Base-by-base conservation (phyloP, 441 rosid genomes). In the Euphorbia celastroides region DNA sequence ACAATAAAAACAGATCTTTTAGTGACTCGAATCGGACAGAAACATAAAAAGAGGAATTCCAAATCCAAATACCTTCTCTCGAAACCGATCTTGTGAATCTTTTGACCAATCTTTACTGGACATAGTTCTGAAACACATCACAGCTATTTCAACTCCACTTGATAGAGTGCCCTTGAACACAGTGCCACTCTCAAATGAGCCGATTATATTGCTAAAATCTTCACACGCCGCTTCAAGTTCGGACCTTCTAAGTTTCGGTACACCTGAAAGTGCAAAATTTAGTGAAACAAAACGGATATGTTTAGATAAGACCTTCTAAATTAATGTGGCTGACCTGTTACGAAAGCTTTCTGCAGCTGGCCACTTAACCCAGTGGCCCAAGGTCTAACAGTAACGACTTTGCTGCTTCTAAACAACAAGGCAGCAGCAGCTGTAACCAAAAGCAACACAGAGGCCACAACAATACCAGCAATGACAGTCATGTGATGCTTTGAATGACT, bases 221-320 rank as follows among this genome's bases (percentile, higher is more conserved):
- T 93, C 99, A 64, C 99, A 91, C 25, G 97, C 99, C 54, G 88
- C 92, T 80, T 81, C 88, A 64, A 93, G 89, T 76, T 93, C 99
- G 51, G 88, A 68, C 64, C 93, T 84, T 78, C 82, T 85, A 46
- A 91, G 84, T 76, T 82, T 89, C 5, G 96, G 97, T 19, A 85
- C 92, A 71, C 89, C 96, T 91, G 93, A 65, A 77, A 70, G 52
- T 46, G n/a, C 56, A 42, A 9, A 63, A 8, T 17, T n/a, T 46
- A 55, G 56, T 28, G n/a, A n/a, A n/a, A n/a, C n/a, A n/a, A n/a
- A n/a, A n/a, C n/a, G n/a, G n/a, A n/a, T n/a, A n/a, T n/a, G n/a
- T n/a, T n/a, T n/a, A n/a, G n/a, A n/a, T n/a, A n/a, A n/a, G n/a
- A n/a, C n/a, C n/a, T n/a, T n/a, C n/a, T n/a, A n/a, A n/a, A 17